These are phyloP conservation scores for Polyplosphaeria fusca DNA, from an alignment of 495 filamentous ascomycete species.

Conservation along the genomic window DNA sequence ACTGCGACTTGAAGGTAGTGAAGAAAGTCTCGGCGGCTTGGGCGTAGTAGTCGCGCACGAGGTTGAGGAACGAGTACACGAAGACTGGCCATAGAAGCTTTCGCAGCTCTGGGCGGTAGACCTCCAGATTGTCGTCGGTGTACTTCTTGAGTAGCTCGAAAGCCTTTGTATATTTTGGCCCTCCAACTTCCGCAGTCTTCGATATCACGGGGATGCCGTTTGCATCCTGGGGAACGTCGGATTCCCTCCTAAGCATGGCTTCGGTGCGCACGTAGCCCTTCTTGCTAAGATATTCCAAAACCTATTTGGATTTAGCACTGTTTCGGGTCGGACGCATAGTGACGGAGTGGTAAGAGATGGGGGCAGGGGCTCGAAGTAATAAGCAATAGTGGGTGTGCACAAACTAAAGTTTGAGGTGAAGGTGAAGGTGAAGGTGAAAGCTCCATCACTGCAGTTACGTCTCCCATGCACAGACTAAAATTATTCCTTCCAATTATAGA, in stretches of 20 bases:
- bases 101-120: slow-evolving; percentile 92
- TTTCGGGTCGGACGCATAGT: no score
- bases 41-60: slow-evolving; percentile 68
- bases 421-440: no score
- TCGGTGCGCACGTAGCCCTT: slow-evolving; percentile 94
- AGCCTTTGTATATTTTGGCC: slow-evolving; percentile 69
- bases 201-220: slow-evolving; percentile 67
- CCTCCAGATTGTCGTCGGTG: slow-evolving; percentile 84
- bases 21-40: slow-evolving; percentile 72
- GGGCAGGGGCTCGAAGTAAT: no score
- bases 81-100: slow-evolving; percentile 90
- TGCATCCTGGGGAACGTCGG: slow-evolving; percentile 63
- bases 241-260: slow-evolving; percentile 87
- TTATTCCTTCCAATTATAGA: no score
- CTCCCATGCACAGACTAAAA: no score
- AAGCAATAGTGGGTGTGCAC: no score
- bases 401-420: no score
- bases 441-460: no score
- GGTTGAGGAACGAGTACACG: slow-evolving; percentile 83
- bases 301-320: no score
- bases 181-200: slow-evolving; percentile 63
- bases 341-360: no score
- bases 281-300: slow-evolving; percentile 93
- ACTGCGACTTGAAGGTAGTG: slow-evolving; percentile 59
- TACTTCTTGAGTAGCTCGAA: slow-evolving; percentile 71